A percentile compares a stretch with the other conserved stretches of the same genome.
Evolutionary conservation across 306 rosid species (phyloP).

Genomic region (Ammopiptanthus mongolicus): DNA sequence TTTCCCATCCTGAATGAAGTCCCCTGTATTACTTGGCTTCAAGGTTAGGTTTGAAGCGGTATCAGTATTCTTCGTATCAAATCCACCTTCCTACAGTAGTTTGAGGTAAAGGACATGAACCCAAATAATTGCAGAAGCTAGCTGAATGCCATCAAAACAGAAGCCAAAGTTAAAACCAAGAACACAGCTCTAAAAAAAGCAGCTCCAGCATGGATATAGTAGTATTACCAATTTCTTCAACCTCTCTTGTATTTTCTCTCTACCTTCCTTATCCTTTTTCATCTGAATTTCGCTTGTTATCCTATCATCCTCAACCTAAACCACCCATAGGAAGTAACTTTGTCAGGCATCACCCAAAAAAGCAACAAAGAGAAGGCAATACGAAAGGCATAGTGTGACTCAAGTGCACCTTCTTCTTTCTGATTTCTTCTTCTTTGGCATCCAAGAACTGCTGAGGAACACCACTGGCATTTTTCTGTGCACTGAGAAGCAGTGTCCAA

Average conservation of each 20-base stretch:
- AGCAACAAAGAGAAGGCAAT: neutral
- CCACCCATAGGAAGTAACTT: constrained; percentile 16
- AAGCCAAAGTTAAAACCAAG: constrained; percentile 76
- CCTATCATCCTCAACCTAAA: constrained; percentile 82
- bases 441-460: constrained; percentile 98
- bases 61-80: constrained; percentile 51
- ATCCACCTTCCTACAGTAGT: constrained; percentile 99
- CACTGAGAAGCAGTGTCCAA: constrained; percentile 87
- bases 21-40: constrained; percentile 48
- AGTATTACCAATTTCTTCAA: constrained; percentile 75
- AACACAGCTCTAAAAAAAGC: constrained; percentile 40
- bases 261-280: constrained; percentile 73
- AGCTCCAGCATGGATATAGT: constrained; percentile 65
- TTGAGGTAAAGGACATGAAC: constrained; percentile 99
- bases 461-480: constrained; percentile 86
- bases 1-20: constrained; percentile 43
- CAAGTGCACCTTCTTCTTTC: constrained; percentile 66
- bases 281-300: constrained; percentile 77
- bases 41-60: constrained; percentile 46
- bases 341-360: neutral
- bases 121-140: constrained; percentile 99
- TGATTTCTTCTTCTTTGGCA: constrained; percentile 86
- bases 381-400: neutral
- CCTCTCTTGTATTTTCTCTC: constrained; percentile 66
- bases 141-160: constrained; percentile 93